Base-by-base conservation (phyloP, 306 rosid genomes). In the Cucurbita argyrosperma region DNA sequence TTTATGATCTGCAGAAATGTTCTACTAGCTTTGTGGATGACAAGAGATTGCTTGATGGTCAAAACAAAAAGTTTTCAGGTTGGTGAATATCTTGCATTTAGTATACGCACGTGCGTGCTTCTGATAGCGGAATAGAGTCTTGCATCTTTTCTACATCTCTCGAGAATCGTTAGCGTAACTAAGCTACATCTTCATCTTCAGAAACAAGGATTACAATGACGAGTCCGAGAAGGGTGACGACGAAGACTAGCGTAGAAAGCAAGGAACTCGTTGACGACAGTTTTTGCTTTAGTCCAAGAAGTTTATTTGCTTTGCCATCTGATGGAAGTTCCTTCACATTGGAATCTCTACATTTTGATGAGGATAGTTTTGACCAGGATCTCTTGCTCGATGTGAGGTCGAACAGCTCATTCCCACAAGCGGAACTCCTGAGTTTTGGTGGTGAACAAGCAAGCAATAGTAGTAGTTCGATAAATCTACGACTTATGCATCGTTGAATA, bases 331-430 rank as follows among this genome's bases (percentile, higher is more conserved):
- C 92, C 10, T 83, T 83, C 82, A 74, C 87, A 83, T 76, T 89
- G 45, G 93, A 86, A 59, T 82, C 97, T 38, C 76, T 91, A 67
- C 85, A 82, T 85, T 89, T 89, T 74, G 88, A 76, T 0, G 91
- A 81, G 65, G 96, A 89, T 58, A 91, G 81, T 81, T 84, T 82
- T 76, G 97, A 89, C 59, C 97, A 89, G 72, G 97, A 84, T 77
- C 83, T 95, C 62, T 90, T 95, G 71, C 80, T 95, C 75, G 96
- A 95, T 55, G 90, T 95, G 77, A 92, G 96, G 19, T 91, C 91
- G 45, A 87, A 95, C 40, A 84, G 84, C 75, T 91, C 91, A 42
- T 95, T 89, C 42, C 93, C 96, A 6, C 87, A 91, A 80, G 99
- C 99, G 80, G 97, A 95, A 81, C 96, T 95, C 21, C 82, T 95